Evolutionary conservation across 169 alveolate species (phyloP).

Genomic region (Miamiensis avidus): DNA sequence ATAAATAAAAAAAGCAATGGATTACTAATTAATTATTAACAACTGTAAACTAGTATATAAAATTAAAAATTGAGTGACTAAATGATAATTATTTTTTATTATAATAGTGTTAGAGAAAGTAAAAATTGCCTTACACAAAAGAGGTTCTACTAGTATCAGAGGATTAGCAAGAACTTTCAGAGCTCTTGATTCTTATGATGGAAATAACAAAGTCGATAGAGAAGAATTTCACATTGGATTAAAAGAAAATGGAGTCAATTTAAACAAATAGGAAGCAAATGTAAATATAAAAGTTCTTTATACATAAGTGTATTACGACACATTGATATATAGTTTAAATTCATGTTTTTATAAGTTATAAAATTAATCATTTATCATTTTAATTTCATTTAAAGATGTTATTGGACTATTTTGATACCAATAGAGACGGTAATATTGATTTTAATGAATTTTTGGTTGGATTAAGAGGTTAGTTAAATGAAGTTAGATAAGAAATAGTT

Average conservation of each 20-base stretch:
- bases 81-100: too few relatives aligned
- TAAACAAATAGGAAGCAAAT: conserved; percentile 74
- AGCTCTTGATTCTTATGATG: conserved; percentile 76
- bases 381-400: conserved; percentile 24
- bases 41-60: too few relatives aligned
- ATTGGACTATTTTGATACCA: conserved; percentile 74
- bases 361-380: not conserved
- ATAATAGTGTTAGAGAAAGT: conserved; percentile 33
- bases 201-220: conserved; percentile 79
- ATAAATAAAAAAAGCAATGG: too few relatives aligned
- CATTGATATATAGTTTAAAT: too few relatives aligned
- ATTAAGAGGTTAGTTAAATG: conserved; percentile 82
- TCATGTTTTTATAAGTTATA: too few relatives aligned
- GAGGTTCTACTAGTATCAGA: conserved; percentile 78
- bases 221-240: conserved; percentile 82
- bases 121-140: conserved; percentile 45
- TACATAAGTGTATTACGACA: too few relatives aligned
- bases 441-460: conserved; percentile 84
- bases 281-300: too few relatives aligned
- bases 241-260: conserved; percentile 78
- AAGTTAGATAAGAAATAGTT: conserved; percentile 71
- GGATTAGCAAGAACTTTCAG: conserved; percentile 80
- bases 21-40: too few relatives aligned
- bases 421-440: conserved; percentile 82
- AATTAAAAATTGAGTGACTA: too few relatives aligned